Conservation (phyloP, 805 yeast species). For the Ascoidea rubescens region DNA sequence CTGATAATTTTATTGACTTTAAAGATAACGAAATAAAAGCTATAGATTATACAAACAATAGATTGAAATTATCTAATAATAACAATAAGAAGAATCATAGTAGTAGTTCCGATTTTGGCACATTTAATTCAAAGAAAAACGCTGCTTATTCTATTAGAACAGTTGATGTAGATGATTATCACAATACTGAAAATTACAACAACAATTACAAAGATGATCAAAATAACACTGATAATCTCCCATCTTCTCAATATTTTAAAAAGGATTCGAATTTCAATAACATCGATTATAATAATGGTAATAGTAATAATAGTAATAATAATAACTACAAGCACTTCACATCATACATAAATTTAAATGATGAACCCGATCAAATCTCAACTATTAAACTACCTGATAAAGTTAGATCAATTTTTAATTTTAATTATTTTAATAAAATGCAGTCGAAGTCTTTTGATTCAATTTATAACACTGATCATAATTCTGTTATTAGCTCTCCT, state of each 20-base stretch:
- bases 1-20: not conserved
- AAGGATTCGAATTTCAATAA: too few species aligned
- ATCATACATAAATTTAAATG: too few species aligned
- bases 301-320: too few species aligned
- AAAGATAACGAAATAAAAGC: not conserved
- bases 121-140: too few species aligned
- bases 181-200: not conserved
- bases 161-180: not conserved
- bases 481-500: constrained; percentile 38
- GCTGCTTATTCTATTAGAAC: not conserved
- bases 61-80: too few species aligned
- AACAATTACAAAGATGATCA: not conserved
- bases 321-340: not conserved
- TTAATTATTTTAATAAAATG: constrained; percentile 31
- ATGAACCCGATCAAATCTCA: constrained; percentile 2
- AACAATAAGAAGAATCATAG: not conserved
- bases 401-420: constrained; percentile 21
- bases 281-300: not conserved
- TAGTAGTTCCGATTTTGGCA: not conserved
- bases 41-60: too few species aligned
- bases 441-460: constrained; percentile 29
- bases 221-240: not conserved
- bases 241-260: not conserved
- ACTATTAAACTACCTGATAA: constrained; percentile 22
- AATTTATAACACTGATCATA: constrained; percentile 22